Percentiles rank a stretch among this genome's conserved stretches.
These are phyloP conservation scores for Eruca vesicaria DNA, from an alignment of 441 rosid genomes.

Conservation along the genomic window DNA sequence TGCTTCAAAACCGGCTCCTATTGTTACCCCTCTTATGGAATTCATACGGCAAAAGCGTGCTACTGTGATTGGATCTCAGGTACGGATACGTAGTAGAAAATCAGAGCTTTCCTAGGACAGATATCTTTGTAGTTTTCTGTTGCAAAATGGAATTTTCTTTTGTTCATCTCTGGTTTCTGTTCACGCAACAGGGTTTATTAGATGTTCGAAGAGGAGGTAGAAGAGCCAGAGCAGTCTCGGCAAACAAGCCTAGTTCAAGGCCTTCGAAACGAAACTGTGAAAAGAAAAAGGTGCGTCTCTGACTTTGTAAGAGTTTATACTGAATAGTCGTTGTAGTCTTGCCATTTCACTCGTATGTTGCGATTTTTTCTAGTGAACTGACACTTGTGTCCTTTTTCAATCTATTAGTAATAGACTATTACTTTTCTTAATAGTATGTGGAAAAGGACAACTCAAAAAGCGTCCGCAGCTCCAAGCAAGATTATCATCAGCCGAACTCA, in stretches of 20 bases:
- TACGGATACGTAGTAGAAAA: constrained; percentile 44
- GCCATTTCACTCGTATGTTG: background rate
- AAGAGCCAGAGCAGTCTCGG: constrained; percentile 50
- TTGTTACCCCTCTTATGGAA: constrained; percentile 82
- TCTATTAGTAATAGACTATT: too few species aligned
- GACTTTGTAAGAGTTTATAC: constrained; percentile 1
- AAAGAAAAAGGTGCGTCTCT: constrained; percentile 54
- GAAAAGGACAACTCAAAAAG: constrained; percentile 44
- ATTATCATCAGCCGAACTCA: constrained; percentile 34
- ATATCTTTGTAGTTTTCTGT: background rate
- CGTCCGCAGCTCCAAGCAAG: constrained; percentile 37
- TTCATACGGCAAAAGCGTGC: constrained; percentile 77
- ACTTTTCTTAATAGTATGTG: constrained; percentile 44
- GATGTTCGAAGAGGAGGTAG: constrained; percentile 47
- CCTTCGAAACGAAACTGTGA: constrained; percentile 47
- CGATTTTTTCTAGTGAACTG: too few species aligned
- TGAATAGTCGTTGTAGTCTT: background rate
- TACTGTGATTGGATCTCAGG: constrained; percentile 52
- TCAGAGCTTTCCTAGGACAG: background rate
- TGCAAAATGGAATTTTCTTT: background rate
- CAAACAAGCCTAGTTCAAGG: constrained; percentile 42
- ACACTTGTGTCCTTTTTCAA: background rate
- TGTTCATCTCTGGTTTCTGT: constrained; percentile 22
- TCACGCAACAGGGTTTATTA: constrained; percentile 41
- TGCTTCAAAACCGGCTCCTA: constrained; percentile 42